Percentiles rank a stretch among this genome's conserved stretches.
phyloP scores from a whole-genome alignment of 1,139 yeast species.

The Magnusiomyces paraingens region DNA sequence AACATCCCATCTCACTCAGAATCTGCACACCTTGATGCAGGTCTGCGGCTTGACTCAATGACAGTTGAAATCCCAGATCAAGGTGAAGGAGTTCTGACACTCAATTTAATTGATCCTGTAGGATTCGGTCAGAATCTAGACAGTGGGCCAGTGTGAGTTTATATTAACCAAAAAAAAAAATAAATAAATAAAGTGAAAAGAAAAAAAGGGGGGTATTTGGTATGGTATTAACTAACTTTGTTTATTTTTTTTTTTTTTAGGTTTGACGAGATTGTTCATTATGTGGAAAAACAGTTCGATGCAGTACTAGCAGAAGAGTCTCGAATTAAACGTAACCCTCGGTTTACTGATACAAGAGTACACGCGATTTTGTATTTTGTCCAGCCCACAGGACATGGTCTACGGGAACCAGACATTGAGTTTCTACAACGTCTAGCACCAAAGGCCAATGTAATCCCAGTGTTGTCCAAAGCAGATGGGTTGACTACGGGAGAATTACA shows the following conservation, averaged over 20 bases:
- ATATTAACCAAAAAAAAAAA: neutral
- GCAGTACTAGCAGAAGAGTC: slow-evolving; percentile 92
- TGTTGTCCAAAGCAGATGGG: slow-evolving; percentile 80
- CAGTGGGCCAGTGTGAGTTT: slow-evolving; percentile 42
- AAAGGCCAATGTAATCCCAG: slow-evolving; percentile 82
- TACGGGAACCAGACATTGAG: slow-evolving; percentile 65
- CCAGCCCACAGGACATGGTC: slow-evolving; percentile 73
- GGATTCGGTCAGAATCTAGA: slow-evolving; percentile 74
- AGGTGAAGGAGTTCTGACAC: slow-evolving; percentile 77
- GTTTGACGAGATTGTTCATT: slow-evolving; percentile 66
- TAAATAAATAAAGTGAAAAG: neutral
- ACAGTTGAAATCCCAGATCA: slow-evolving; percentile 40
- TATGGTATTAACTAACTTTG: neutral
- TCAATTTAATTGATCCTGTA: slow-evolving; percentile 58
- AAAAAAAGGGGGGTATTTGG: neutral
- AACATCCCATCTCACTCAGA: slow-evolving; percentile 32
- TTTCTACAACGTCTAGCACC: slow-evolving; percentile 74
- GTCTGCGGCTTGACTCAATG: slow-evolving; percentile 43
- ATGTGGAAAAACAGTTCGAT: slow-evolving; percentile 85
- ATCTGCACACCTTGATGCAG: slow-evolving; percentile 43
- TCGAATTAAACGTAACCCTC: slow-evolving; percentile 79
- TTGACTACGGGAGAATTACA: slow-evolving; percentile 72
- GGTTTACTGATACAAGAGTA: slow-evolving; percentile 69
- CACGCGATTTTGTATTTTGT: slow-evolving; percentile 68
- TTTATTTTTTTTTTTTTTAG: slow-evolving; percentile 25